Evolutionary conservation across 202 grass and related monocot species (phyloP), one percentile per base, ranked within the genome.

Genomic region (Carex sylvatica): DNA sequence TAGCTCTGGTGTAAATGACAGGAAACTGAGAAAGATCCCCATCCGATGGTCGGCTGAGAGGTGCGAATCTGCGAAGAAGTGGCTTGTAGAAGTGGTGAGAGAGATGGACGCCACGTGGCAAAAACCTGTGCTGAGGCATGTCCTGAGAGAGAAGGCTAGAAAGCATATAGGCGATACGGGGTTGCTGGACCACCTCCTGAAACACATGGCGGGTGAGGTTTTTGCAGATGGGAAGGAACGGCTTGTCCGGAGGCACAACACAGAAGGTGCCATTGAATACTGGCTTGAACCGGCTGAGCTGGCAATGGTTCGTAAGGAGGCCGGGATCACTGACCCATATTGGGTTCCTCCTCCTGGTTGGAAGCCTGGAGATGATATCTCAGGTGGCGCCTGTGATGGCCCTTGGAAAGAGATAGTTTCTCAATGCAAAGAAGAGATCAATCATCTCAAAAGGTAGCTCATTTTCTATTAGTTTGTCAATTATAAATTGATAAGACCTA

Each of bases 251-350:
- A 73, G 89, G 53, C 87, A 98, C 76, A 93, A 87, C 84, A 28
- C 87, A 2, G 87, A 88, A 65, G 95, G 95, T 30, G 82, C 47
- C 22, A 84, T 93, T 20, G 92, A 91, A 83, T 98, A 95, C 61
- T 98, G 92, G 89, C 82, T 98, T 2, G 92, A 98, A 79, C 95
- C 91, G 11, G 95, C 92, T 2, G 89, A 84, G 19, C 70, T 98
- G 10, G 84, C 64, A 6, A 85, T 78, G 16, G 13, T 70, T 31
- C 83, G 90, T 18, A 55, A 31, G 70, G 72, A 90, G 18, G 90
- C 89, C 9, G 95, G 95, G 49, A 85, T 98, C 42, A 49, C 23
- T 0, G 92, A 95, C 46, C 70, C 85, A 1, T 95, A 83, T 81
- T 98, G 92, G 95, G 40, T 93, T 79, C 92, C 92, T 26, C 92